phyloP scores from a whole-genome alignment of 1,284 basidiomycete genomes.

The Rhodofomes roseus region DNA sequence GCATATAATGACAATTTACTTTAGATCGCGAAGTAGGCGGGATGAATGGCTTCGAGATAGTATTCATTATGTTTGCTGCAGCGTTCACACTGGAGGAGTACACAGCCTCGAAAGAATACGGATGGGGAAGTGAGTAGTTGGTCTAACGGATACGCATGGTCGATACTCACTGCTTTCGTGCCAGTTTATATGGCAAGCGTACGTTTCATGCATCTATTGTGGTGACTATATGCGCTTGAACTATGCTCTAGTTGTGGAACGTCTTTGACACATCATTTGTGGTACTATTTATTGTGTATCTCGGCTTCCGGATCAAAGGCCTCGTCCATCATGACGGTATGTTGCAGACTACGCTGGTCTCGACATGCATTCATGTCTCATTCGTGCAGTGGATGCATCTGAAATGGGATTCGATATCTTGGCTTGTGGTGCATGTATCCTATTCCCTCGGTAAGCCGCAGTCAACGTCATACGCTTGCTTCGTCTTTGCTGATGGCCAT shows the following conservation, averaged over 20 bases:
- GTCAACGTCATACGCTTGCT: slow-evolving; percentile 2
- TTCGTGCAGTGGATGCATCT: slow-evolving; percentile 46
- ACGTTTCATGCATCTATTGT: slow-evolving; percentile 14
- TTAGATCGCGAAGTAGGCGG: slow-evolving; percentile 53
- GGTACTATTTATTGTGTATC: slow-evolving; percentile 67
- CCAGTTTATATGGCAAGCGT: slow-evolving; percentile 83
- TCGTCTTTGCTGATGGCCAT: not conserved
- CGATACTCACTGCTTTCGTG: not conserved
- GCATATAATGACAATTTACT: not conserved
- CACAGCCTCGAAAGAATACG: slow-evolving; percentile 76
- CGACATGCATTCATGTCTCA: not conserved
- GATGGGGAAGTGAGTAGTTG: slow-evolving; percentile 70
- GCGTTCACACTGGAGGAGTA: slow-evolving; percentile 83
- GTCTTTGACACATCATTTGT: slow-evolving; percentile 82
- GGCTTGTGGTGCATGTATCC: slow-evolving; percentile 81
- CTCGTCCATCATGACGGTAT: slow-evolving; percentile 55
- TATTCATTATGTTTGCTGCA: slow-evolving; percentile 72
- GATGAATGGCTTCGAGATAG: slow-evolving; percentile 59
- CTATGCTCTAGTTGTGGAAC: slow-evolving; percentile 69
- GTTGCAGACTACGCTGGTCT: not conserved
- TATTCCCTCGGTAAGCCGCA: slow-evolving; percentile 67
- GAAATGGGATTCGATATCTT: slow-evolving; percentile 80
- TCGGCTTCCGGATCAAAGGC: slow-evolving; percentile 64
- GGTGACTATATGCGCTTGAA: not conserved
- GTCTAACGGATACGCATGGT: not conserved